Percentiles rank a stretch among this genome's conserved stretches.
Conservation (phyloP, 169 alveolate genomes). For the Babesia bovis region DNA sequence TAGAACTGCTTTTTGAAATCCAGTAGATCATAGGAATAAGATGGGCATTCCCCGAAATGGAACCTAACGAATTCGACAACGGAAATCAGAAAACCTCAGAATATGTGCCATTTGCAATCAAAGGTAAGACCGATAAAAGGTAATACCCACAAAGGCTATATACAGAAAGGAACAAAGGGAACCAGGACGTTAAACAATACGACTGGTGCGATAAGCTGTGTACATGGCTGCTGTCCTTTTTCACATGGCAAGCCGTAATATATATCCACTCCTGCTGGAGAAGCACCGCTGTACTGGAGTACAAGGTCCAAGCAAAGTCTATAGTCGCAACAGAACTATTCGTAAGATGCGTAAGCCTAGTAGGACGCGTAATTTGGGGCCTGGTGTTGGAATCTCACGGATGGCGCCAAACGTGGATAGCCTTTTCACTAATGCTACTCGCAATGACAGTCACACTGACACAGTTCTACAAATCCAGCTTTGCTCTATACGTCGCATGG, state of each 20-base stretch:
- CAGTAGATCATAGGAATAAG: constrained; percentile 8
- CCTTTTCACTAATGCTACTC: constrained; percentile 5
- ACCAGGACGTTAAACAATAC: neutral
- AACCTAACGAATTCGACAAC: neutral
- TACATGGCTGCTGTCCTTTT: constrained; percentile 45
- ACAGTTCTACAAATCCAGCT: constrained; percentile 22
- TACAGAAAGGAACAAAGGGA: neutral
- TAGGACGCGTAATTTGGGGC: constrained; percentile 66
- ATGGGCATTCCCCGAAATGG: constrained; percentile 18
- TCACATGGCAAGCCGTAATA: constrained; percentile 52
- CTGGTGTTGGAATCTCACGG: constrained; percentile 50
- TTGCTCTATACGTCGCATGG: constrained; percentile 45
- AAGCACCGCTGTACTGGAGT: constrained; percentile 38
- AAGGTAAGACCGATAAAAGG: no score
- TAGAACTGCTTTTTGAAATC: no score
- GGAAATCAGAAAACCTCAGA: constrained; percentile 15
- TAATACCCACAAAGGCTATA: no score
- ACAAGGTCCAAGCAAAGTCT: constrained; percentile 5
- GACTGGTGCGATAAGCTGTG: constrained; percentile 20
- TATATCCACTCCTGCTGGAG: constrained; percentile 62
- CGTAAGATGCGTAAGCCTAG: constrained; percentile 16
- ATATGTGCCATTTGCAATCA: constrained; percentile 48
- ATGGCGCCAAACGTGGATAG: constrained; percentile 56
- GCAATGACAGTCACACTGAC: constrained; percentile 24
- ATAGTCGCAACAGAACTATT: constrained; percentile 15